Evolutionary conservation across 176 grass and related monocot species (phyloP).

Genomic region (maize (Zea mays)): Zm-B73-REFERENCE-NAM-5.0 NC_050100.1:185967501-185968000

Average conservation of each 20-base stretch:
- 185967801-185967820: background rate
- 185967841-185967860: slow-evolving; percentile 37
- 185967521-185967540: background rate
- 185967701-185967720: slow-evolving; percentile 40
- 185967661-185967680: background rate
- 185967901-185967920: slow-evolving; percentile 49
- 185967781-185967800: slow-evolving; percentile 16
- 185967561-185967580: background rate
- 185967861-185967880: slow-evolving; percentile 44
- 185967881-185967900: slow-evolving; percentile 54
- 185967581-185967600: background rate
- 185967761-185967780: slow-evolving; percentile 72
- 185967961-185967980: slow-evolving; percentile 48
- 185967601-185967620: background rate
- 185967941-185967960: slow-evolving; percentile 53
- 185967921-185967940: slow-evolving; percentile 68
- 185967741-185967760: slow-evolving; percentile 41
- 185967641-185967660: background rate
- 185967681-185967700: slow-evolving; percentile 47
- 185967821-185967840: background rate
- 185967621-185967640: background rate
- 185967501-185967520: background rate
- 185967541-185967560: background rate
- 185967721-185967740: slow-evolving; percentile 42
- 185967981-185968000: slow-evolving; percentile 39